A percentile compares a stretch with the other conserved stretches of the same genome.
phyloP scores from a whole-genome alignment of 768 basidiomycete genomes.

The Sistotremastrum suecicum region DNA sequence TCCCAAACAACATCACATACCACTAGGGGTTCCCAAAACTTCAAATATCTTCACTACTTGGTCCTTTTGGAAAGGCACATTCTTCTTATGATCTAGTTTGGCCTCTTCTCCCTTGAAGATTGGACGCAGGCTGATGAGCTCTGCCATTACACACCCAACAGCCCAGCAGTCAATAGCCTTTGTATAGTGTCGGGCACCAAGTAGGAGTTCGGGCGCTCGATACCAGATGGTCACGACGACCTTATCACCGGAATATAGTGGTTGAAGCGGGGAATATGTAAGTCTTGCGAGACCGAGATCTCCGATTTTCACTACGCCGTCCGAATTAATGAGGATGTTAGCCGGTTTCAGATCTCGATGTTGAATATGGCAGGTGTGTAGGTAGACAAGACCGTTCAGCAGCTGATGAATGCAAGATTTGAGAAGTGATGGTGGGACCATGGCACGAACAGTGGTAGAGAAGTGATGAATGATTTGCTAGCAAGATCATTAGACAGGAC shows the following conservation, averaged over 20 bases:
- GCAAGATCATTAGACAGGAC: background rate
- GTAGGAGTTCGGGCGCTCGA: slow-evolving; percentile 86
- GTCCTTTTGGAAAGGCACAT: slow-evolving; percentile 92
- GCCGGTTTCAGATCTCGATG: slow-evolving; percentile 98
- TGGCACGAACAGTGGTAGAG: slow-evolving; percentile 71
- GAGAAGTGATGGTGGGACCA: slow-evolving; percentile 65
- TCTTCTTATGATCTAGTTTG: slow-evolving; percentile 93
- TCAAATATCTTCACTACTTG: slow-evolving; percentile 95
- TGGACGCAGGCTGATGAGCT: slow-evolving; percentile 82
- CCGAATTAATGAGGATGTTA: slow-evolving; percentile 88
- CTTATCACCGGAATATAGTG: slow-evolving; percentile 87
- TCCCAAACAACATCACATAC: slow-evolving; percentile 27
- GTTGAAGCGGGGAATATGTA: slow-evolving; percentile 82
- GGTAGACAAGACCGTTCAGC: slow-evolving; percentile 84
- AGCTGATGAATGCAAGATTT: slow-evolving; percentile 93
- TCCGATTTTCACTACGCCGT: slow-evolving; percentile 93
- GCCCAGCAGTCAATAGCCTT: slow-evolving; percentile 97
- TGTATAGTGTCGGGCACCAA: slow-evolving; percentile 97
- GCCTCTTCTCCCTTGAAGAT: slow-evolving; percentile 99
- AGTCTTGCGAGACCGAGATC: slow-evolving; percentile 91
- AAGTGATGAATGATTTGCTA: slow-evolving; percentile 99
- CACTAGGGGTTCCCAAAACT: slow-evolving; percentile 77
- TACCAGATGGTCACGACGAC: slow-evolving; percentile 99
- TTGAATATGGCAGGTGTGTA: slow-evolving; percentile 88
- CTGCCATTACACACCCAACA: slow-evolving; percentile 94